Percentiles rank a stretch among this genome's conserved stretches.
phyloP scores from a whole-genome alignment of 345 rosid genomes.

The Hevea brasiliensis region DNA sequence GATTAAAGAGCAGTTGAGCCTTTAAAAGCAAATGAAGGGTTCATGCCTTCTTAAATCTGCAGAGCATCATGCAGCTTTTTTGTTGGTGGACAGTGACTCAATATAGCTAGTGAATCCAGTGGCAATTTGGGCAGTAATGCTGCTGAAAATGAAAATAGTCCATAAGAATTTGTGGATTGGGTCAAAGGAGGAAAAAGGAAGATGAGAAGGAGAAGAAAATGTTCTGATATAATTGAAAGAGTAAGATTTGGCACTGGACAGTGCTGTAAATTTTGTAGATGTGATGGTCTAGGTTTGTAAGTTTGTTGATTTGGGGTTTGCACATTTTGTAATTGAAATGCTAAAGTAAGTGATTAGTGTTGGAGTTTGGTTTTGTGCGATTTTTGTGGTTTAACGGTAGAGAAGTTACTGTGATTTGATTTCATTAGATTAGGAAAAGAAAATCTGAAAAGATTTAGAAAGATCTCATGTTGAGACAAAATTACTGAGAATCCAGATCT shows the following conservation, averaged over 20 bases:
- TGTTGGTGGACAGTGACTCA: not conserved
- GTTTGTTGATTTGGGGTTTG: not conserved
- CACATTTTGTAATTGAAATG: not conserved
- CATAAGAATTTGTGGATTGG: not conserved
- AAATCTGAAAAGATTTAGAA: not conserved
- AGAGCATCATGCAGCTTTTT: conserved; percentile 5
- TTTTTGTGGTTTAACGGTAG: not conserved
- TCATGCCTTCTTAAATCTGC: not conserved
- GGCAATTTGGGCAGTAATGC: not conserved
- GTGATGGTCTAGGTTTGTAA: too few species aligned
- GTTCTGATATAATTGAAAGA: not conserved
- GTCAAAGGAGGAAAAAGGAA: not conserved
- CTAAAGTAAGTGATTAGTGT: not conserved
- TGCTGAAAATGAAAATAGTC: not conserved
- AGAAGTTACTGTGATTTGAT: not conserved
- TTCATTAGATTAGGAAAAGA: not conserved
- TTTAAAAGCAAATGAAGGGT: not conserved
- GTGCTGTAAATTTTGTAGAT: not conserved
- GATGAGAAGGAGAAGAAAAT: not conserved
- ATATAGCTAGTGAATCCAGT: not conserved
- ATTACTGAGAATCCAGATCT: not conserved
- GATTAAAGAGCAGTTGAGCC: not conserved
- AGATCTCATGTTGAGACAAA: not conserved
- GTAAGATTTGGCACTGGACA: not conserved
- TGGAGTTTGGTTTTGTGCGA: not conserved